Conservation (phyloP, 257 asterid species). For the Orobanche coerulescens region DNA sequence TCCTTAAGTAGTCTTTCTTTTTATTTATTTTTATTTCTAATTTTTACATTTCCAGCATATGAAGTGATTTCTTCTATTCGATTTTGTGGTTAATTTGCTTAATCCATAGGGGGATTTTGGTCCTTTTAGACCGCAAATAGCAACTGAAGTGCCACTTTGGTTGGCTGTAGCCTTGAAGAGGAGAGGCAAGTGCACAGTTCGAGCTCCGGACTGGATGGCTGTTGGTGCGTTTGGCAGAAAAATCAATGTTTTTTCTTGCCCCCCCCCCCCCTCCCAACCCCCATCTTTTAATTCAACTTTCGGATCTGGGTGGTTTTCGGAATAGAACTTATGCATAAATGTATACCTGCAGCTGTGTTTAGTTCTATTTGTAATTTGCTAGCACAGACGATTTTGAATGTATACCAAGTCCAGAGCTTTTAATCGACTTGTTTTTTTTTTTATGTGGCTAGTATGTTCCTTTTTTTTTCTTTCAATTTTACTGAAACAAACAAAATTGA, state of each 20-base stretch:
- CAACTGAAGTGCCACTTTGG: conserved; percentile 79
- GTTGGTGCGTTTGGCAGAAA: conserved; percentile 43
- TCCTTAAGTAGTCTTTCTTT: background rate
- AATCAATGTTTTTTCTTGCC: background rate
- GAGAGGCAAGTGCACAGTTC: conserved; percentile 84
- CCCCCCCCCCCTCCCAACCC: too few relatives aligned
- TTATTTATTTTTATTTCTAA: background rate
- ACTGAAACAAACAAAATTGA: too few relatives aligned
- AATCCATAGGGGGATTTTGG: conserved; percentile 75
- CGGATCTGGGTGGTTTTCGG: too few relatives aligned
- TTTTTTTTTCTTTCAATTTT: too few relatives aligned
- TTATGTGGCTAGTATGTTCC: too few relatives aligned
- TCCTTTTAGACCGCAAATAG: conserved; percentile 64
- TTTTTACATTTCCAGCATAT: too few relatives aligned
- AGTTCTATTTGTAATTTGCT: too few relatives aligned
- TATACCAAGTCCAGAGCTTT: too few relatives aligned
- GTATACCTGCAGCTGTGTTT: too few relatives aligned
- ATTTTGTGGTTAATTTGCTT: conserved; percentile 10
- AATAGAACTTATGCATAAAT: too few relatives aligned
- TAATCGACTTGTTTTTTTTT: too few relatives aligned
- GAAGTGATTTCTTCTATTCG: background rate
- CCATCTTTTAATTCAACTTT: background rate
- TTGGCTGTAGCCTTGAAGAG: conserved; percentile 83
- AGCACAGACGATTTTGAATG: too few relatives aligned
- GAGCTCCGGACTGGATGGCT: conserved; percentile 82